These are phyloP conservation scores for Colletotrichum melonis DNA, from an alignment of 2,329 filamentous ascomycete genomes.

Conservation along the genomic window DNA sequence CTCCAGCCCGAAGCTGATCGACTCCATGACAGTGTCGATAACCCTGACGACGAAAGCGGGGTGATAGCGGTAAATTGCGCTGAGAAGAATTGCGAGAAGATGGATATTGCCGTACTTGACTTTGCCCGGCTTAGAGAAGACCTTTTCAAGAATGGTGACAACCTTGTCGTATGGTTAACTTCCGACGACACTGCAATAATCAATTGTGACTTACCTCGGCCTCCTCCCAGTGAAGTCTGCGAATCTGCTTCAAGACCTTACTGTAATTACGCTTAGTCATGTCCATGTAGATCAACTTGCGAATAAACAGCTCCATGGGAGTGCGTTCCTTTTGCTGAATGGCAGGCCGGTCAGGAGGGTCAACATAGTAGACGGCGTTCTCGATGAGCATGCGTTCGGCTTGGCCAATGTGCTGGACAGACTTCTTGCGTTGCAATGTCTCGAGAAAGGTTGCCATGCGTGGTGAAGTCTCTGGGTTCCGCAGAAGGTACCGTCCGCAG, in stretches of 20 bases:
- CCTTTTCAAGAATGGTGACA: slow-evolving; percentile 82
- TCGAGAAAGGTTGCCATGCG: slow-evolving; percentile 95
- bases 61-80: slow-evolving; percentile 91
- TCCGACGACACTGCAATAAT: too few relatives aligned
- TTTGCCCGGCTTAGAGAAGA: slow-evolving; percentile 96
- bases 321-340: slow-evolving; percentile 98
- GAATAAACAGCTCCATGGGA: slow-evolving; percentile 90
- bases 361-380: slow-evolving; percentile 97
- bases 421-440: slow-evolving; percentile 94
- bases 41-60: slow-evolving; percentile 90
- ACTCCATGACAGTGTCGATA: slow-evolving; percentile 91
- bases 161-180: slow-evolving; percentile 54
- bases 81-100: slow-evolving; percentile 88
- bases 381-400: slow-evolving; percentile 98
- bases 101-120: slow-evolving; percentile 98
- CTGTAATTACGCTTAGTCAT: slow-evolving; percentile 95
- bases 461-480: slow-evolving; percentile 91
- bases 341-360: slow-evolving; percentile 90
- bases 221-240: slow-evolving; percentile 98
- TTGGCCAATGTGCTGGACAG: slow-evolving; percentile 92
- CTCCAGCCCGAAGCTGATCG: slow-evolving; percentile 88
- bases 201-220: slow-evolving; percentile 68
- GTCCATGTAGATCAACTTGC: slow-evolving; percentile 92
- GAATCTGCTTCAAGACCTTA: slow-evolving; percentile 92
- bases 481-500: slow-evolving; percentile 91